Evolutionary conservation across 352 stramenopile species (phyloP).

Genomic region (Globisporangium splendens): DNA sequence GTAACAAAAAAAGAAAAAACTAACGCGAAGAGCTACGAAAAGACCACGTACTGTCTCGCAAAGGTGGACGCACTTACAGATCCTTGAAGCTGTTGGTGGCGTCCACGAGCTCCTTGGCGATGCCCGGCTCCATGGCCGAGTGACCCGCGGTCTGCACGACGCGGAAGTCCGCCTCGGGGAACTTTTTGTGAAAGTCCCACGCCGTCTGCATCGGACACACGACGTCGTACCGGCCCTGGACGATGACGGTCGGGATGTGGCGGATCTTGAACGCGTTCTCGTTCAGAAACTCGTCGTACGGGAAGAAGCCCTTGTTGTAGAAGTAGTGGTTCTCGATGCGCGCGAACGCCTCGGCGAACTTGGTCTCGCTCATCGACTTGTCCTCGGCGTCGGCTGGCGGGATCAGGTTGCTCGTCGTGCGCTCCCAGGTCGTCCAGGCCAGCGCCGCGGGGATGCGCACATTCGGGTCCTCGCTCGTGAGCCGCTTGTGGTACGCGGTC

Average conservation of each 20-base stretch:
- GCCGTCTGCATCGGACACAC: constrained; percentile 86
- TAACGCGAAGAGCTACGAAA: not conserved
- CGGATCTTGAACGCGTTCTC: constrained; percentile 89
- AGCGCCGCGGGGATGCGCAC: constrained; percentile 78
- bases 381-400: constrained; percentile 54
- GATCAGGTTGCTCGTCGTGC: constrained; percentile 81
- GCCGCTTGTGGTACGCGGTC: constrained; percentile 82
- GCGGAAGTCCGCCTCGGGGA: constrained; percentile 67
- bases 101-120: constrained; percentile 65
- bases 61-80: constrained; percentile 5
- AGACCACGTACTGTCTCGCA: not conserved
- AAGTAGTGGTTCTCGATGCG: constrained; percentile 95
- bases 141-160: constrained; percentile 75
- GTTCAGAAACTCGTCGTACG: constrained; percentile 81
- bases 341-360: constrained; percentile 89
- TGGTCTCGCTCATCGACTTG: constrained; percentile 75
- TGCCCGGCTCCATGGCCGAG: constrained; percentile 71
- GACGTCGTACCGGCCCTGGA: constrained; percentile 90
- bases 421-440: constrained; percentile 92
- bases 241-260: constrained; percentile 90
- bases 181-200: constrained; percentile 83
- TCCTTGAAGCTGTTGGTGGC: constrained; percentile 67
- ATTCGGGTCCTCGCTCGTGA: constrained; percentile 85
- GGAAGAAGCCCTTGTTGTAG: constrained; percentile 89
- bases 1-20: not conserved